Evolutionary conservation across 257 asterid genomes (phyloP).

Genomic region (Solanum rostratum): DNA sequence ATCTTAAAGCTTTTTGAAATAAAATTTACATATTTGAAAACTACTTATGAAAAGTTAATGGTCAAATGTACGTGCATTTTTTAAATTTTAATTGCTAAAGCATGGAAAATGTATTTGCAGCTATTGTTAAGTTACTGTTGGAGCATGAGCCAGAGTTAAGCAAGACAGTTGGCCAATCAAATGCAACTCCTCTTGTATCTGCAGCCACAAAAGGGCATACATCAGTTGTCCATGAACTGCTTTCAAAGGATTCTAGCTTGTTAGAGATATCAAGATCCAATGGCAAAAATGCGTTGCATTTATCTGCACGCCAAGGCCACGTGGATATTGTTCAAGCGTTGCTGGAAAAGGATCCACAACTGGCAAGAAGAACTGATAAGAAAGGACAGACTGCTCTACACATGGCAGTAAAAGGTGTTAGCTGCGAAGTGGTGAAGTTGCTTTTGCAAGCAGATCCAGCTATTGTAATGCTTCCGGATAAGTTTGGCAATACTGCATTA

Average conservation of each 20-base stretch:
- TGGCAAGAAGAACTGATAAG: conserved; percentile 60
- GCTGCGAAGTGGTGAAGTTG: conserved; percentile 33
- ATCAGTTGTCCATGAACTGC: conserved; percentile 45
- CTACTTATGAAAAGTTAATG: neutral
- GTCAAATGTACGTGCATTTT: too few species aligned
- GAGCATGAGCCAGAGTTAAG: conserved; percentile 47
- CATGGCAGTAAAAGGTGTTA: conserved; percentile 72
- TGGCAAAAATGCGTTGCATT: conserved; percentile 59
- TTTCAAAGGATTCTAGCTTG: conserved; percentile 38
- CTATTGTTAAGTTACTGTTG: conserved; percentile 46
- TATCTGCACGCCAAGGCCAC: conserved; percentile 68
- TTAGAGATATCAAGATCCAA: conserved; percentile 57
- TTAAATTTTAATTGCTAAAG: neutral
- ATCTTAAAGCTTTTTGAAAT: too few species aligned
- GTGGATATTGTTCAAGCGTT: conserved; percentile 38
- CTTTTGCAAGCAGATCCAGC: conserved; percentile 57
- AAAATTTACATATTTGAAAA: too few species aligned
- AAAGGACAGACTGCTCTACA: conserved; percentile 70
- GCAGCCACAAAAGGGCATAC: conserved; percentile 65
- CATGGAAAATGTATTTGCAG: conserved; percentile 17
- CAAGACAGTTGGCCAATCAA: conserved; percentile 52
- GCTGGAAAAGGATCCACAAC: conserved; percentile 55
- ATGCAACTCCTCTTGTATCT: conserved; percentile 63
- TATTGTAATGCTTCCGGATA: conserved; percentile 66
- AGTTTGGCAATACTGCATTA: conserved; percentile 51